Percentiles rank a stretch among this genome's conserved stretches.
These are phyloP conservation scores for Talaromyces trachyspermus DNA, from an alignment of 495 filamentous ascomycete species.

Conservation along the genomic window DNA sequence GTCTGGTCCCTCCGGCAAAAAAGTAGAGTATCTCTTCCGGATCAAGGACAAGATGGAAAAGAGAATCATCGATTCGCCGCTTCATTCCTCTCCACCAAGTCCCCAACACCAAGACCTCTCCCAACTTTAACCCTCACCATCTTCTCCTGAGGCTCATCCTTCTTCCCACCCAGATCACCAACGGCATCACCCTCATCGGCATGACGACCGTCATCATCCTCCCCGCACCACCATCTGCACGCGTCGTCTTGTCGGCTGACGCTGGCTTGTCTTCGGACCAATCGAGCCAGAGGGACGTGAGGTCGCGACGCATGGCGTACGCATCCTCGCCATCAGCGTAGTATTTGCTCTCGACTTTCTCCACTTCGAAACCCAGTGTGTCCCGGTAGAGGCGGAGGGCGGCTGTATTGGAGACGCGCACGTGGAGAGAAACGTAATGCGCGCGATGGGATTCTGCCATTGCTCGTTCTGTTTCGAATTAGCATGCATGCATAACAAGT, in stretches of 20 bases:
- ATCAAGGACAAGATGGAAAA: not conserved
- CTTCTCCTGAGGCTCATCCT: conserved; percentile 32
- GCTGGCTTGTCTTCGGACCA: conserved; percentile 32
- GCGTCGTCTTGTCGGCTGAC: conserved; percentile 13
- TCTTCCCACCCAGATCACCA: conserved; percentile 44
- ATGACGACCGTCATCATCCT: too few species aligned
- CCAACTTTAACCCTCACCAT: conserved; percentile 72
- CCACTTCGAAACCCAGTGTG: conserved; percentile 83
- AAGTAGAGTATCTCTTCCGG: too few species aligned
- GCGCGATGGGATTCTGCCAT: conserved; percentile 93
- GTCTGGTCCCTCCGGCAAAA: too few species aligned
- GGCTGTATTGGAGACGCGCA: conserved; percentile 86
- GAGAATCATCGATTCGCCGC: conserved; percentile 1
- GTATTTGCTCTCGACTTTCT: conserved; percentile 88
- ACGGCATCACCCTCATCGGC: conserved; percentile 50
- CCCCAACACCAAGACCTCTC: conserved; percentile 69
- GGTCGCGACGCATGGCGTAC: conserved; percentile 83
- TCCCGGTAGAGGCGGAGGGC: conserved; percentile 88
- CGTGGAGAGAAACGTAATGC: conserved; percentile 89
- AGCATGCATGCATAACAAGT: not conserved
- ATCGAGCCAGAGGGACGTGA: conserved; percentile 51
- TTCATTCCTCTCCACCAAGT: conserved; percentile 77
- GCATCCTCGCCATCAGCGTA: conserved; percentile 98
- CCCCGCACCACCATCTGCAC: conserved; percentile 18
- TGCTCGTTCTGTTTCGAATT: conserved; percentile 63